Percentiles rank a stretch among this genome's conserved stretches.
These are phyloP conservation scores for Gymnopilus dilepis DNA, from an alignment of 768 basidiomycete genomes.

Conservation along the genomic window DNA sequence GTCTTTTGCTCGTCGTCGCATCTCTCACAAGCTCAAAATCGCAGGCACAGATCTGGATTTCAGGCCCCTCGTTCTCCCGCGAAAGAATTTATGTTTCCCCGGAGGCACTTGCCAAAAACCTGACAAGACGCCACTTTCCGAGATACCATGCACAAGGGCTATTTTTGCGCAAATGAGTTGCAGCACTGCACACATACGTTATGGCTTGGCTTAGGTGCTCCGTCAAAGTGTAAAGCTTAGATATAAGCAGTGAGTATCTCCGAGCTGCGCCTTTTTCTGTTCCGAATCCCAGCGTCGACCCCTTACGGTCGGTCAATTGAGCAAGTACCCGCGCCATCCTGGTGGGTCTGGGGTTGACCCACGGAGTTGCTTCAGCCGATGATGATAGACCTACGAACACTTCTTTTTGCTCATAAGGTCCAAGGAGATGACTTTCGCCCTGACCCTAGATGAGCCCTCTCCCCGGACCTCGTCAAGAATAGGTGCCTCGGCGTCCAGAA, in stretches of 20 bases:
- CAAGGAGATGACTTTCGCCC: background rate
- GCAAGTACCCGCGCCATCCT: background rate
- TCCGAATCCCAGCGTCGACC: background rate
- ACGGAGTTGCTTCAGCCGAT: background rate
- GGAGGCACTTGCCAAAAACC: background rate
- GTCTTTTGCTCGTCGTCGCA: background rate
- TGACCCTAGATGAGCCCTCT: background rate
- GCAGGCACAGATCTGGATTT: background rate
- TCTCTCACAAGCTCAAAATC: background rate
- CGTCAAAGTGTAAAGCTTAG: background rate
- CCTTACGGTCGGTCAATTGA: background rate
- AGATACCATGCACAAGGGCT: background rate
- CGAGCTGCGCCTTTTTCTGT: background rate
- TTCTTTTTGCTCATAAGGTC: background rate
- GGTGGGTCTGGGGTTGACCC: too few species aligned
- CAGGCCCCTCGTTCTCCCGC: background rate
- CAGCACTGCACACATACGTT: too few species aligned
- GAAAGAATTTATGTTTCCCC: background rate
- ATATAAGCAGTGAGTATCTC: background rate
- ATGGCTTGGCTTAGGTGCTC: background rate
- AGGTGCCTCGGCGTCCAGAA: background rate
- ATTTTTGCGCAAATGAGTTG: background rate
- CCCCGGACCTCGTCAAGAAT: background rate
- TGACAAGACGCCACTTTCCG: conserved; percentile 2
- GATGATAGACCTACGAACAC: too few species aligned